phyloP scores from a whole-genome alignment of 2,329 filamentous ascomycete genomes.

The Colletotrichum sp. region DNA sequence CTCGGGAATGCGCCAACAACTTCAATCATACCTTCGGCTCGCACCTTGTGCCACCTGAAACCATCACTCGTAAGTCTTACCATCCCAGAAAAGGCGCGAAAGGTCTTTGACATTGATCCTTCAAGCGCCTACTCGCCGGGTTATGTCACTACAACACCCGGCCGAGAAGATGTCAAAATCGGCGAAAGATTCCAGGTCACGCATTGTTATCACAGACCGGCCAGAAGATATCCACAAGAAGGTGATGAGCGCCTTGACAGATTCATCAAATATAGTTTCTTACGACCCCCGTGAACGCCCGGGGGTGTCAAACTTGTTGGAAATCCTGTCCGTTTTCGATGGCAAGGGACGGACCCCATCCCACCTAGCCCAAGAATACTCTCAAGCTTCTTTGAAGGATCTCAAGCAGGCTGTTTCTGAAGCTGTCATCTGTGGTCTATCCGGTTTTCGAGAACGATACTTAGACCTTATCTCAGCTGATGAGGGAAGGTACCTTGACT shows the following conservation, averaged over 20 bases:
- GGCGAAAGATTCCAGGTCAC: conserved; percentile 70
- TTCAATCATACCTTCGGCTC: conserved; percentile 81
- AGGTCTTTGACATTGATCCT: not conserved
- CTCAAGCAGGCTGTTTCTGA: conserved; percentile 63
- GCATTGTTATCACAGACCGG: conserved; percentile 82
- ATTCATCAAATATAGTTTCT: conserved; percentile 68
- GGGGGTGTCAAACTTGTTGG: conserved; percentile 86
- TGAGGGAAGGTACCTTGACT: conserved; percentile 58
- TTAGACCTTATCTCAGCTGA: conserved; percentile 51
- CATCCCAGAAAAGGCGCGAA: not conserved
- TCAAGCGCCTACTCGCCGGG: conserved; percentile 76
- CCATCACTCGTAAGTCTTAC: conserved; percentile 67
- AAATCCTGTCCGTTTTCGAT: conserved; percentile 77
- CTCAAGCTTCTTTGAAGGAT: conserved; percentile 38
- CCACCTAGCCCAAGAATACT: conserved; percentile 44
- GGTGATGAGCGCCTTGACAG: conserved; percentile 77
- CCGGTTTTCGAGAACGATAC: conserved; percentile 62
- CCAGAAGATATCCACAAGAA: conserved; percentile 70
- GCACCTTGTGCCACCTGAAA: conserved; percentile 70
- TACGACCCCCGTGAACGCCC: conserved; percentile 76
- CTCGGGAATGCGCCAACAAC: conserved; percentile 81
- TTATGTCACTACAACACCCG: conserved; percentile 89
- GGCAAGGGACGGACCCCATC: conserved; percentile 39
- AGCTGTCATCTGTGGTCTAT: conserved; percentile 58
- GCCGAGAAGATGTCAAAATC: conserved; percentile 95